phyloP scores from a whole-genome alignment of 148 eudicot species.

The Cornus controversa region DNA sequence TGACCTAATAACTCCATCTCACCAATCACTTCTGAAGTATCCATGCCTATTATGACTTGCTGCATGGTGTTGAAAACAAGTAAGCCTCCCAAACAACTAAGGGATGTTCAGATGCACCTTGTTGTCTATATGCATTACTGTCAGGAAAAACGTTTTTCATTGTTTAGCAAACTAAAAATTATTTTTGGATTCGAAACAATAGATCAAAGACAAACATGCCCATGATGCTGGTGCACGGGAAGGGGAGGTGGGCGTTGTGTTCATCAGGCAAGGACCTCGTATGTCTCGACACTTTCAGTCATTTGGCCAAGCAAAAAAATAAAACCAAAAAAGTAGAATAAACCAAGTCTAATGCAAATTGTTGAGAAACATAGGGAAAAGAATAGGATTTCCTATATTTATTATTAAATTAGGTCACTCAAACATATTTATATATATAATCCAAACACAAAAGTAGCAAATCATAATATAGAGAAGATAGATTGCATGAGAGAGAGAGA shows the following conservation, averaged over 20 bases:
- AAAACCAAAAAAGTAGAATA: background rate
- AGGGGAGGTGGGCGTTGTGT: background rate
- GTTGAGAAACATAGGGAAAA: background rate
- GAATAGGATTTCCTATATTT: background rate
- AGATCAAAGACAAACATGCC: background rate
- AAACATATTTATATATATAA: too few relatives aligned
- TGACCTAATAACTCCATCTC: constrained; percentile 75
- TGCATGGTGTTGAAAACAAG: constrained; percentile 45
- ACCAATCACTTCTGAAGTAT: constrained; percentile 72
- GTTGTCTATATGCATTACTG: background rate
- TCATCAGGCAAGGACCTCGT: background rate
- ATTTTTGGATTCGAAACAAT: background rate
- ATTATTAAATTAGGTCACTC: background rate
- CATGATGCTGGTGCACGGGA: background rate
- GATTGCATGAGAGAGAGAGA: background rate
- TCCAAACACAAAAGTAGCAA: background rate
- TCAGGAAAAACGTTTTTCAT: background rate
- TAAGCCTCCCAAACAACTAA: constrained; percentile 11
- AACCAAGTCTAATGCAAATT: background rate
- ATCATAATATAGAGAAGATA: background rate
- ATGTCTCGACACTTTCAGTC: background rate
- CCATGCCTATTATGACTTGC: constrained; percentile 94
- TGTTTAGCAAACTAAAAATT: too few relatives aligned
- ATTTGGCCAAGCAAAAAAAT: background rate
- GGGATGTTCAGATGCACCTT: background rate